Base-by-base conservation (phyloP, 2,329 filamentous ascomycete genomes). In the Xylaria sp. region DNA sequence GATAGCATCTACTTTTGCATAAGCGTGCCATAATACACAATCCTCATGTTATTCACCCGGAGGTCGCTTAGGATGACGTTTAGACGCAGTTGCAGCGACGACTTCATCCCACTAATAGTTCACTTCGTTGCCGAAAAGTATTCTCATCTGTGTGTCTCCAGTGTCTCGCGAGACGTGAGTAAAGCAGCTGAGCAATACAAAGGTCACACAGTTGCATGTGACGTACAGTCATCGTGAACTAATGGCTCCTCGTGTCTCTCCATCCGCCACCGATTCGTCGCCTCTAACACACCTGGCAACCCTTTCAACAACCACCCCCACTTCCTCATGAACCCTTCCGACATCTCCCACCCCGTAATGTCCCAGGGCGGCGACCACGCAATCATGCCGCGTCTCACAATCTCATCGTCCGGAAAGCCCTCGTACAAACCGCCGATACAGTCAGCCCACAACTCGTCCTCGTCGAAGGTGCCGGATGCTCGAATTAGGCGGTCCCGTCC, bases 381-480 rank as follows among this genome's bases (percentile, higher is more conserved):
- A 59, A 81, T 72, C 3, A 81, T 68, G 25, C 79, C 78, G 15
- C 75, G 72, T 31, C 71, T 69, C 67, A 76, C 72, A 37, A 80
- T 61, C 66, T 80, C 78, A 35, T 77, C 72, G 51, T 78, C 76
- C 1, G 77, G 77, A 60, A 78, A 80, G 6, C 78, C 78, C 63
- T 81, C 77, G 64, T 72, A 81, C 19, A 81, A 64, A 0, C 77
- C 78, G 2, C 78, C 78, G 54, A 79, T 72, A 37, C 71, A 73
- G 68, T 81, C 80, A 10, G 72, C 68, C 75, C 78, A 80, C 11
- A 81, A 70, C 11, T 77, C 79, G 55, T 79, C 77, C 33, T 79
- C 77, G 58, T 81, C 77, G 35, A 78, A 80, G 21, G 67, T 72
- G 52, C 72, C 72, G 15, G 69, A 60, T 35, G 71, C 72, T 4